Conservation (phyloP, 169 alveolate genomes). For the Plasmodium gonderi region DNA sequence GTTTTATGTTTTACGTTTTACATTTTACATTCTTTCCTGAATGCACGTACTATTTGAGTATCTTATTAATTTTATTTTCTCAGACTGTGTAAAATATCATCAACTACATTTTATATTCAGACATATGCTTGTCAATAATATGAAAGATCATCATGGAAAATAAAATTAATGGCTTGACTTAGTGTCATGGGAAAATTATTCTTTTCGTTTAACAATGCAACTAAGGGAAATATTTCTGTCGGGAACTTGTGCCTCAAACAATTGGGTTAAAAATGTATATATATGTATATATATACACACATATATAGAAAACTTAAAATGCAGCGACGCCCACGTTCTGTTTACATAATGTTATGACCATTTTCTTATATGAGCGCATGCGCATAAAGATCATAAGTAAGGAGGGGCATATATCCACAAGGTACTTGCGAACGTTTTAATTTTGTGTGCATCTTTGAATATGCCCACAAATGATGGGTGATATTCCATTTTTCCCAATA, state of each 20-base stretch:
- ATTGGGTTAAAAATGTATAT: no score
- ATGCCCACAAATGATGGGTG: no score
- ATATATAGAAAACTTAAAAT: no score
- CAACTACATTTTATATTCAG: slow-evolving; percentile 43
- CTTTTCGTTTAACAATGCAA: neutral
- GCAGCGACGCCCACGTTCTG: no score
- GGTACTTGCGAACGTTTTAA: no score
- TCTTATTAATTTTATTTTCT: slow-evolving; percentile 64
- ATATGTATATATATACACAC: neutral
- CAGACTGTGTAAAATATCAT: slow-evolving; percentile 52
- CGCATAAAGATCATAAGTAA: no score
- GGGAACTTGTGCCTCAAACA: neutral
- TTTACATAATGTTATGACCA: no score
- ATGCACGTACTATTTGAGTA: neutral
- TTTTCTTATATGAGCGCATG: no score
- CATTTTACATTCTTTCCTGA: neutral
- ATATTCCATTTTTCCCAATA: no score
- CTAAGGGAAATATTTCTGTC: neutral
- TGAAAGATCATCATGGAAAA: slow-evolving; percentile 54
- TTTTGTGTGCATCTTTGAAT: no score
- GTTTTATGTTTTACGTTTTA: neutral
- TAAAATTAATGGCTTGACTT: slow-evolving; percentile 6
- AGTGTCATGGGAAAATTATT: neutral
- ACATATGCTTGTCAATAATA: slow-evolving; percentile 77
- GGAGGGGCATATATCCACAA: no score